A percentile compares a stretch with the other conserved stretches of the same genome.
phyloP scores from a whole-genome alignment of 2,329 filamentous ascomycete genomes.

The Venturiaceae sp. region DNA sequence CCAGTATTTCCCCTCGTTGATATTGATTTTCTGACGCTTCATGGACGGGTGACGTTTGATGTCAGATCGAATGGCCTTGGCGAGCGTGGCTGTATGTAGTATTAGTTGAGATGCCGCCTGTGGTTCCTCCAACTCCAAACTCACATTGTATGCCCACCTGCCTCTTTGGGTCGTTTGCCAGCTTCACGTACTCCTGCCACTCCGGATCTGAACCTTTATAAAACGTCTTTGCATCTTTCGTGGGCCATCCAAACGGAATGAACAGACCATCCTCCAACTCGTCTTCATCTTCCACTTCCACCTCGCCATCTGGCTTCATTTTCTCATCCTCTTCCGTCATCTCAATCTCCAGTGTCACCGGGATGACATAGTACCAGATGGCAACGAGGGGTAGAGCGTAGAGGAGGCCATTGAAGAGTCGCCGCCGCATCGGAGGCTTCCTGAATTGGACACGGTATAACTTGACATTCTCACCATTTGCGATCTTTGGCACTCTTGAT shows the following conservation, averaged over 20 bases:
- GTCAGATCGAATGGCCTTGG: conserved; percentile 21
- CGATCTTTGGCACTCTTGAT: neutral
- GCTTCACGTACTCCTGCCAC: conserved; percentile 39
- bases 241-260: conserved; percentile 38
- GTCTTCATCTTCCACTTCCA: conserved; percentile 21
- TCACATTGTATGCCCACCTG: conserved; percentile 28
- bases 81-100: conserved; percentile 22
- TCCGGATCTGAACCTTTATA: conserved; percentile 44
- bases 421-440: conserved; percentile 3
- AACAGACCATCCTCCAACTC: conserved; percentile 26
- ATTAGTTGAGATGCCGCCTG: conserved; percentile 9
- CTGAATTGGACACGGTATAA: conserved; percentile 2
- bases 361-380: neutral
- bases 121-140: conserved; percentile 3
- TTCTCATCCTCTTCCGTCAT: conserved; percentile 11
- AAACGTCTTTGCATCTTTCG: conserved; percentile 27
- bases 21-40: conserved; percentile 24
- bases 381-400: neutral
- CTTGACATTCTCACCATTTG: neutral
- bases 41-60: conserved; percentile 20
- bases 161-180: conserved; percentile 31
- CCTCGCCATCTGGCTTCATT: conserved; percentile 12
- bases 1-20: conserved; percentile 33
- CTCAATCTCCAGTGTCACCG: neutral
- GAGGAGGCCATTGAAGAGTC: neutral